phyloP scores from a whole-genome alignment of 169 alveolate genomes.

The Eimeria sp. region DNA sequence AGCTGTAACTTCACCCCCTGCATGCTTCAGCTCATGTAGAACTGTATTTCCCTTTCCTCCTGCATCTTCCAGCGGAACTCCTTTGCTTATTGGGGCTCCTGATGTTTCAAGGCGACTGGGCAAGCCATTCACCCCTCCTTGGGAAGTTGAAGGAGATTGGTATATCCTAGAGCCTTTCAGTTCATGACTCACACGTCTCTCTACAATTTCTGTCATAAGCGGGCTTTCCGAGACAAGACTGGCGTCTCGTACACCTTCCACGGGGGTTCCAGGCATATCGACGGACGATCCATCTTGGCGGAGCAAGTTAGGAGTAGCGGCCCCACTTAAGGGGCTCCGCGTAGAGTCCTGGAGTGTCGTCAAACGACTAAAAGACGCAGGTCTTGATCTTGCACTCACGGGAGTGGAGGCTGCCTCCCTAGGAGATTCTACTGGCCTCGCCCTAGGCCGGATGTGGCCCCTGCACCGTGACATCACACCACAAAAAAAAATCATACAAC shows the following conservation, averaged over 20 bases:
- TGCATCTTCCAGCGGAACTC: neutral
- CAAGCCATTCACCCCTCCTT: neutral
- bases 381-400: neutral
- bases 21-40: neutral
- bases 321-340: neutral
- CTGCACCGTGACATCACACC: neutral
- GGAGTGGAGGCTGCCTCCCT: neutral
- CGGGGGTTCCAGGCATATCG: neutral
- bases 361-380: neutral
- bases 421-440: slow-evolving; percentile 19
- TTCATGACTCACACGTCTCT: neutral
- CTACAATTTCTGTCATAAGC: neutral
- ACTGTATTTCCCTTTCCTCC: neutral
- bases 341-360: slow-evolving; percentile 2
- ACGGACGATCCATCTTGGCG: neutral
- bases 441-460: slow-evolving; percentile 51
- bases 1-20: neutral
- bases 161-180: neutral
- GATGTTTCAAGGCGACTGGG: neutral
- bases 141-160: neutral
- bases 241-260: neutral
- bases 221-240: neutral
- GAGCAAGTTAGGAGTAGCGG: neutral
- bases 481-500: neutral
- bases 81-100: neutral